Conservation (phyloP, 2,329 filamentous ascomycete genomes). For the Calonectria fujianensis region DNA sequence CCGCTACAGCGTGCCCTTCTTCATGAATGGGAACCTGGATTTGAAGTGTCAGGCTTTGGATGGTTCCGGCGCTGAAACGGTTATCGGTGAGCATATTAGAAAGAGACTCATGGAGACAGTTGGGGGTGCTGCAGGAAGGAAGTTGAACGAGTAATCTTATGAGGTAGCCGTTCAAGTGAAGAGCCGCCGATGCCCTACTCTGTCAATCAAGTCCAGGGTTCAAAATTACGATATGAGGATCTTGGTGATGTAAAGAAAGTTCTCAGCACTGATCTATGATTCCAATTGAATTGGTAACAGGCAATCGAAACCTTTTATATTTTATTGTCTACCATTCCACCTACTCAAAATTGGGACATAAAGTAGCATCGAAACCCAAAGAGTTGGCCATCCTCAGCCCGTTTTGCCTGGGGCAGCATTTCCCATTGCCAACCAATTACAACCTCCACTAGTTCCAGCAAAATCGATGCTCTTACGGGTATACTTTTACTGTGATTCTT, state of each 20-base stretch:
- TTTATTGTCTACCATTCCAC: no score
- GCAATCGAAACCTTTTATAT: no score
- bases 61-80: not conserved
- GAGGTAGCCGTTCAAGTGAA: not conserved
- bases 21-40: constrained; percentile 1
- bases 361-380: no score
- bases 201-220: not conserved
- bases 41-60: not conserved
- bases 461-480: no score
- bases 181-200: not conserved
- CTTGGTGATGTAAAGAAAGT: not conserved
- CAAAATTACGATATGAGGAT: not conserved
- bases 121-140: not conserved
- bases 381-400: no score
- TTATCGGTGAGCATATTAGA: not conserved
- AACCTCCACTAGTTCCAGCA: no score
- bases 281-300: no score
- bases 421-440: no score
- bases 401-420: no score
- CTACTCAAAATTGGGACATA: no score
- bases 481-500: no score
- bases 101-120: not conserved
- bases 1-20: not conserved
- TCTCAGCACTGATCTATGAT: no score
- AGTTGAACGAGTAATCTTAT: not conserved